Evolutionary conservation across 202 grass and related monocot species (phyloP), one percentile per base, ranked within the genome.

Genomic region (Alloteropsis angusta): DNA sequence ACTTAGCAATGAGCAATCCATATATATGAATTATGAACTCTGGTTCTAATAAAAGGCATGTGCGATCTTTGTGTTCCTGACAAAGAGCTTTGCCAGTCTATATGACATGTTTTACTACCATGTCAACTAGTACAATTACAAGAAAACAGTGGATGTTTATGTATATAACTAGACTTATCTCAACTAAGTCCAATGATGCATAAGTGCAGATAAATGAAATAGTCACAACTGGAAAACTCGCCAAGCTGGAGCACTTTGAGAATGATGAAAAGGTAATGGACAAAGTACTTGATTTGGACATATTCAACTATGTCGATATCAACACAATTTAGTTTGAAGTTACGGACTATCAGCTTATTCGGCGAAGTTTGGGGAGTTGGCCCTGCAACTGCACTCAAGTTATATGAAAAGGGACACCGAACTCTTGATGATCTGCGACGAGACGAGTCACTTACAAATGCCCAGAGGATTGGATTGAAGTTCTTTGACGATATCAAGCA

Each of bases 291-390:
- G 7, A 21, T 68, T 76, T 75, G 50, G 61, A 59, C 30, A 63
- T 80, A 50, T 80, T 43, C 53, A 48, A 17, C 19, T 30, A 60
- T 50, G 17, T 71, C 49, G 14, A 74, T 65, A 83, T 80, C 53
- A 75, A 63, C 49, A 43, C 35, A 30, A 38, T 71, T 53, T 66
- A 53, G 23, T 67, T 68, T 92, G 17, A 88, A 97, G 95, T 89
- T 90, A 48, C 68, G 78, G 9, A 69, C 91, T 52, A 88, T 97
- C 70, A 92, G 78, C 80, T 88, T 97, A 39, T 97, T 97, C 6
- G 95, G 95, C 17, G 95, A 97, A 92, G 89, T 97, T 71, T 97
- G 95, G 91, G 95, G 95, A 62, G 80, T 97, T 87, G 95, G 95
- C 65, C 91, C 95, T 41, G 91, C 89, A 69, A 97, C 95, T 68